A percentile compares a stretch with the other conserved stretches of the same genome.
These are phyloP conservation scores for Penicillium ochrochloron DNA, from an alignment of 495 filamentous ascomycete species.

Conservation along the genomic window DNA sequence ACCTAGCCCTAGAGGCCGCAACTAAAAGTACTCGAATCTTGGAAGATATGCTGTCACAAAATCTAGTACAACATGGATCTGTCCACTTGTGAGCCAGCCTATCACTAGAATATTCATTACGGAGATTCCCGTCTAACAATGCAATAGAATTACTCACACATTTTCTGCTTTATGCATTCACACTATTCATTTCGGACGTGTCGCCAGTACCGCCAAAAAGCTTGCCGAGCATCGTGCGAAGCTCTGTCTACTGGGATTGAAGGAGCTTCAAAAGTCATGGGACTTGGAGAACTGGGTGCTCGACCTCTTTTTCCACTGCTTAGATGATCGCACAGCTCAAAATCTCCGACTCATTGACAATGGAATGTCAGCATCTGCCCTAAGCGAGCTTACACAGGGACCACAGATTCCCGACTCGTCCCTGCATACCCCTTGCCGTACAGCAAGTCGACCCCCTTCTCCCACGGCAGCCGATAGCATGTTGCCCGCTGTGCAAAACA, in stretches of 20 bases:
- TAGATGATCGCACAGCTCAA: slow-evolving; percentile 49
- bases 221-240: slow-evolving; percentile 53
- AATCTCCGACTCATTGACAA: slow-evolving; percentile 38
- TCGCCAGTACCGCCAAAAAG: slow-evolving; percentile 42
- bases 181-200: slow-evolving; percentile 48
- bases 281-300: slow-evolving; percentile 54
- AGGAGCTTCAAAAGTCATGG: slow-evolving; percentile 55
- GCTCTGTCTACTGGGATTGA: slow-evolving; percentile 49
- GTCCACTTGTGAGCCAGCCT: slow-evolving; percentile 43
- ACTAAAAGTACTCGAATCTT: slow-evolving; percentile 48
- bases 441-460: neutral
- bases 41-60: slow-evolving; percentile 53
- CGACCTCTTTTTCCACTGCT: slow-evolving; percentile 50
- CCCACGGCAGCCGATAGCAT: neutral
- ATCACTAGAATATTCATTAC: too few species aligned
- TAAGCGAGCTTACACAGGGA: neutral
- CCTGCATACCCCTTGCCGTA: neutral
- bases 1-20: slow-evolving; percentile 48
- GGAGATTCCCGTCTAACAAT: slow-evolving; percentile 1
- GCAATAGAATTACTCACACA: slow-evolving; percentile 47
- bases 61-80: slow-evolving; percentile 49
- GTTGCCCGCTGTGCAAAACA: neutral
- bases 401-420: slow-evolving; percentile 2
- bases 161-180: slow-evolving; percentile 55
- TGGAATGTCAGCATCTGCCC: slow-evolving; percentile 12